Conservation (phyloP, 805 yeast species). For the Candida nonsorbophila region DNA sequence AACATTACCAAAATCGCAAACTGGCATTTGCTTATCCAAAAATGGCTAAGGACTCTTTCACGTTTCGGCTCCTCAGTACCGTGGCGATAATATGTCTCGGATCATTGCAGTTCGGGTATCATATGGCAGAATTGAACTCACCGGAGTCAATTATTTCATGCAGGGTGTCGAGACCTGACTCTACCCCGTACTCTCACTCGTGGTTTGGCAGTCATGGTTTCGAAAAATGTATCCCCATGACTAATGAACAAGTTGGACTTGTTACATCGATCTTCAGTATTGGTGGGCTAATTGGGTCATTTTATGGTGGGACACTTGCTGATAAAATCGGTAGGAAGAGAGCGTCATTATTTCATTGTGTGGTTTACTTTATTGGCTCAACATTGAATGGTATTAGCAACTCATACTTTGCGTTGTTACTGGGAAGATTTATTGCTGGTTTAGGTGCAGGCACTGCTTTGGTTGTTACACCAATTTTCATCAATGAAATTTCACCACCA, state of each 20-base stretch:
- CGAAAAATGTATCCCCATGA: slow-evolving; percentile 52
- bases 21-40: background rate
- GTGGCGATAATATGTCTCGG: slow-evolving; percentile 65
- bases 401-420: slow-evolving; percentile 35
- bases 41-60: slow-evolving; percentile 8
- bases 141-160: slow-evolving; percentile 74
- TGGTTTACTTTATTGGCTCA: slow-evolving; percentile 58
- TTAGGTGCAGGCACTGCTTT: slow-evolving; percentile 83
- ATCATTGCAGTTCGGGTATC: slow-evolving; percentile 88
- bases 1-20: slow-evolving; percentile 56
- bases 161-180: slow-evolving; percentile 24
- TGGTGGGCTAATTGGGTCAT: slow-evolving; percentile 79
- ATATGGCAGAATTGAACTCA: slow-evolving; percentile 91
- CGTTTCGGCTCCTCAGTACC: slow-evolving; percentile 34
- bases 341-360: slow-evolving; percentile 47
- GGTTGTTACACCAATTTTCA: slow-evolving; percentile 77
- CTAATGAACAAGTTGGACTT: slow-evolving; percentile 57
- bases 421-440: slow-evolving; percentile 79
- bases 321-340: slow-evolving; percentile 60
- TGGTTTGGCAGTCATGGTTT: slow-evolving; percentile 38
- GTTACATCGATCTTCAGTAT: slow-evolving; percentile 75
- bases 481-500: slow-evolving; percentile 75
- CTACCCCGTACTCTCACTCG: slow-evolving; percentile 25
- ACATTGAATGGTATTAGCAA: slow-evolving; percentile 49
- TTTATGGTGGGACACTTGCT: slow-evolving; percentile 60